Base-by-base conservation (phyloP, 116 monocot species). In the Papilionanthe hybrid region DNA sequence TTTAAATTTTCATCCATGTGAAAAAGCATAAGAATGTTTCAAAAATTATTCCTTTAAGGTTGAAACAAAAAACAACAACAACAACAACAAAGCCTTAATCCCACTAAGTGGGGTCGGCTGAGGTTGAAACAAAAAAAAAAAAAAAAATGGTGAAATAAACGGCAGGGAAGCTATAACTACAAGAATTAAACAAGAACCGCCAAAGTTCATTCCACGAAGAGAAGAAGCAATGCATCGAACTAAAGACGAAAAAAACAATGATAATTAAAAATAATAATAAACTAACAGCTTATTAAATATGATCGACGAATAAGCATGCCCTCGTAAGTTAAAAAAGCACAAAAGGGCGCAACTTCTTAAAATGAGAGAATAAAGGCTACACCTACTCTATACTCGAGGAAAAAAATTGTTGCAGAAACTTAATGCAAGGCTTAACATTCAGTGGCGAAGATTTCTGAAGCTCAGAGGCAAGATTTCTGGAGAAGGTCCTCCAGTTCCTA, bases 401-500 rank as follows among this genome's bases (percentile, higher is more conserved):
- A 27, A 65, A 65, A 27, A 27, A 65, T 55, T 55, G 8, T 25
- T 5, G 19, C 30, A 9, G 25, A 77, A 17, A 2, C 71, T 9
- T 19, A 44, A 69, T n/a, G n/a, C 45, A 48, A 48, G 68, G 41
- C 32, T 44, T 82, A 92, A 89, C 92, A 47, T 82, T 72, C 2
- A 79, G 75, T 0, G 85, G 72, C 73, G 78, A 80, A 29, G 45
- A 22, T 55, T 85, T 84, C n/a, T 87, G 74, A 79, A 92, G 87
- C 66, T 87, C 87, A 0, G 87, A 81, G 1, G 79, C 88, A 43
- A 97, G 97, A n/a, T 68, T 82, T 9, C 91, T 83, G 9, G 92
- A 86, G 81, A 97, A 97, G 42, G 89, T 50, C 43, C 85, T 81
- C 97, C 97, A 97, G 77, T 97, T 97, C 56, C 94, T 81, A 7